These are phyloP conservation scores for Dioscorea zingiberensis DNA, from an alignment of 106 monocot species.

Conservation along the genomic window DNA sequence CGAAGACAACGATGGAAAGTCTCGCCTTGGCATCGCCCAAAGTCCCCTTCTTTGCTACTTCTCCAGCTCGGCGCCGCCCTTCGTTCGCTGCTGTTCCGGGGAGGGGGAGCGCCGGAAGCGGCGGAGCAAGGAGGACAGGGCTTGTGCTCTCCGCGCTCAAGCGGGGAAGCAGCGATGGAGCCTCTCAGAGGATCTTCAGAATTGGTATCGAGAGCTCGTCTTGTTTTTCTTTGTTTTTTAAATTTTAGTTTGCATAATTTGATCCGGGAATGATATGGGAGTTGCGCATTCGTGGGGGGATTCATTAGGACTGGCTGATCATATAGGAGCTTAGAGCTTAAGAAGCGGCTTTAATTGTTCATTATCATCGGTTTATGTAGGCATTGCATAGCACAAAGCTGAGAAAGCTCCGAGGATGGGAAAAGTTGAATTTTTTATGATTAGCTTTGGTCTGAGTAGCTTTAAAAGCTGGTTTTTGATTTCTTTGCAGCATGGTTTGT, in stretches of 20 bases:
- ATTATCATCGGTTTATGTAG: too few relatives aligned
- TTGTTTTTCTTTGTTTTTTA: neutral
- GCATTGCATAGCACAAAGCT: too few relatives aligned
- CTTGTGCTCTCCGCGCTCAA: neutral
- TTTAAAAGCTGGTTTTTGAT: too few relatives aligned
- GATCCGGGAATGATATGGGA: neutral
- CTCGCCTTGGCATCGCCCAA: neutral
- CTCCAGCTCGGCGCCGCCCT: neutral
- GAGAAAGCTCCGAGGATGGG: neutral
- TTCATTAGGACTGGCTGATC: neutral
- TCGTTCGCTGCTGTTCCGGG: neutral
- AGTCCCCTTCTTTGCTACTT: neutral
- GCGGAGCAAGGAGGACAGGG: neutral
- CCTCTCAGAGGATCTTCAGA: neutral
- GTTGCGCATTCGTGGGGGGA: neutral
- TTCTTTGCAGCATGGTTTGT: too few relatives aligned
- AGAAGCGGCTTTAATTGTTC: neutral
- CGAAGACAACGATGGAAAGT: neutral
- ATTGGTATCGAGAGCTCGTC: neutral
- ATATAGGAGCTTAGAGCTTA: neutral
- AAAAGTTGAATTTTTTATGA: too few relatives aligned
- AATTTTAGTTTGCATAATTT: neutral
- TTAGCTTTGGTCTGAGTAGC: too few relatives aligned
- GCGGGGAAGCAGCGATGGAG: neutral
- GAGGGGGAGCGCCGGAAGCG: neutral